Evolutionary conservation across 495 filamentous ascomycete species (phyloP).

Genomic region (Podospora pseudoanserina): DNA sequence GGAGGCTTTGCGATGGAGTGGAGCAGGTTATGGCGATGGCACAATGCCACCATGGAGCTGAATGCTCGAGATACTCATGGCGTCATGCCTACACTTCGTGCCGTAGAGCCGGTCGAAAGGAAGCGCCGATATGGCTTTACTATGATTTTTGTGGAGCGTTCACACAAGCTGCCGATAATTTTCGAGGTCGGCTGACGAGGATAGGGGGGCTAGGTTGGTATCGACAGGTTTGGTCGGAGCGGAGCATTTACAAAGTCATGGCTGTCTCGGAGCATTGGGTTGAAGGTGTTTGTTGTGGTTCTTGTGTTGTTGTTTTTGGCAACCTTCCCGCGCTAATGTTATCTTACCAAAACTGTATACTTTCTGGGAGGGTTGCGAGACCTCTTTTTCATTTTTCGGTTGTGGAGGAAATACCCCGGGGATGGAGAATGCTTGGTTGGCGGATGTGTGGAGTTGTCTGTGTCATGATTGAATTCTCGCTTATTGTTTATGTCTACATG

Average conservation of each 20-base stretch:
- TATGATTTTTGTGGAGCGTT: not conserved
- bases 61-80: not conserved
- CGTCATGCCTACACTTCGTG: not conserved
- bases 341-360: not conserved
- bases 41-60: not conserved
- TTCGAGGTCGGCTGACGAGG: not conserved
- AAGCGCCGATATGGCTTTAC: not conserved
- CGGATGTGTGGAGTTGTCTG: no score
- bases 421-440: no score
- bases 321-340: not conserved
- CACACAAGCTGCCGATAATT: not conserved
- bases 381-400: no score
- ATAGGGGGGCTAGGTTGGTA: not conserved
- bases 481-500: no score
- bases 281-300: not conserved
- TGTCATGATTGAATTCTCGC: no score
- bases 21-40: not conserved
- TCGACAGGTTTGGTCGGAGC: not conserved
- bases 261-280: not conserved
- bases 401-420: no score
- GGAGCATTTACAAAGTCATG: not conserved
- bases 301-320: not conserved
- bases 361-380: not conserved
- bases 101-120: not conserved
- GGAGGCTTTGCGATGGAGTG: not conserved